These are phyloP conservation scores for Monilinia aucupariae DNA, from an alignment of 2,329 filamentous ascomycete species.

Conservation along the genomic window DNA sequence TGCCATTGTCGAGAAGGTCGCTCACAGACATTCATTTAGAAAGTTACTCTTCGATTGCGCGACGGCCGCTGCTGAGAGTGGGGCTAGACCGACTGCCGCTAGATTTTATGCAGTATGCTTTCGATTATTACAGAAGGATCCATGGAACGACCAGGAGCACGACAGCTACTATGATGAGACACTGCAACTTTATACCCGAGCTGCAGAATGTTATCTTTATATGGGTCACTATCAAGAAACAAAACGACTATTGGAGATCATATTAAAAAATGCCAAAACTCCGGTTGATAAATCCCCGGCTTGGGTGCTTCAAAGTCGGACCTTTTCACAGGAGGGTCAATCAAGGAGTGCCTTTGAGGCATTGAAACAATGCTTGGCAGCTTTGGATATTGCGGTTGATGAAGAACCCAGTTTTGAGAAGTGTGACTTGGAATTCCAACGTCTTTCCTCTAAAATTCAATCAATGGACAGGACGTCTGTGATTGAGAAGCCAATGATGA, in stretches of 20 bases:
- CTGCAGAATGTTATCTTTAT: constrained; percentile 78
- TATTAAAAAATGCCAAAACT: constrained; percentile 65
- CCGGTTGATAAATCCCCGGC: constrained; percentile 77
- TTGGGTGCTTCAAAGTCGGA: constrained; percentile 75
- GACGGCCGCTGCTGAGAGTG: constrained; percentile 71
- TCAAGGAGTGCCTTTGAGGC: constrained; percentile 61
- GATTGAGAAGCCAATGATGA: constrained; percentile 40
- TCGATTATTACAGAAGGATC: constrained; percentile 68
- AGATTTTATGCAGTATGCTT: constrained; percentile 77
- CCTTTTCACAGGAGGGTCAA: constrained; percentile 70
- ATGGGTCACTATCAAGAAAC: constrained; percentile 67
- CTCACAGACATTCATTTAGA: constrained; percentile 60
- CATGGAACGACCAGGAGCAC: constrained; percentile 64
- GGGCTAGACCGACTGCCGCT: constrained; percentile 73
- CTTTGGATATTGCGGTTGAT: constrained; percentile 62
- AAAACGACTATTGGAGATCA: constrained; percentile 59
- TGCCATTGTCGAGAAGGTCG: constrained; percentile 64
- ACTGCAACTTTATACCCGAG: constrained; percentile 68
- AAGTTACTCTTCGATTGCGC: constrained; percentile 70
- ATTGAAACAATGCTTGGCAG: constrained; percentile 64
- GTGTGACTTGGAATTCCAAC: constrained; percentile 70
- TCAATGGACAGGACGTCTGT: constrained; percentile 48
- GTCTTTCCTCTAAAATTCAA: constrained; percentile 54
- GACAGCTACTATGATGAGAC: constrained; percentile 87
- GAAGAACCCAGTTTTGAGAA: constrained; percentile 65